phyloP scores from a whole-genome alignment of 2,329 filamentous ascomycete species.

The Colletotrichum destructivum region DNA sequence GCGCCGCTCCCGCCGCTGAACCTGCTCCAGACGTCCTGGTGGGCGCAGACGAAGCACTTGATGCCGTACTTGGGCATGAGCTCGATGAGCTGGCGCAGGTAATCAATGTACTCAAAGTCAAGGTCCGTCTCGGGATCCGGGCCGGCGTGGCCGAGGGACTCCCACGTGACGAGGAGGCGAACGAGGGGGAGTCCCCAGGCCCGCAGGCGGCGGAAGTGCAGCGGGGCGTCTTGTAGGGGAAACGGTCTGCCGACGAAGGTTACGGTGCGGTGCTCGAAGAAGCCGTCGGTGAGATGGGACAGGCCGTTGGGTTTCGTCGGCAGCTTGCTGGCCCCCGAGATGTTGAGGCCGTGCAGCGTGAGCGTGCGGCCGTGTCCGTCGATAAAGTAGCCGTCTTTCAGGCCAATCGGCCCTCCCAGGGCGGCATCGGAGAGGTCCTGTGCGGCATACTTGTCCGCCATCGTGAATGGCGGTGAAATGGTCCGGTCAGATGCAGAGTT shows the following conservation, averaged over 20 bases:
- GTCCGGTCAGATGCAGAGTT: not conserved
- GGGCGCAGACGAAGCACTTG: slow-evolving; percentile 59
- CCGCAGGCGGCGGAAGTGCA: slow-evolving; percentile 56
- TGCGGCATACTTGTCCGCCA: slow-evolving; percentile 43
- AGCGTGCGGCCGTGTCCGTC: slow-evolving; percentile 56
- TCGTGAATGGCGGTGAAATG: slow-evolving; percentile 21
- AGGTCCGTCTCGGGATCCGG: slow-evolving; percentile 51
- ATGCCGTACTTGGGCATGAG: slow-evolving; percentile 57
- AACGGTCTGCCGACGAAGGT: slow-evolving; percentile 58
- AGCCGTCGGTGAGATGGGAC: slow-evolving; percentile 57
- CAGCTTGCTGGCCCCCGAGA: slow-evolving; percentile 58
- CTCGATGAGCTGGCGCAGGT: slow-evolving; percentile 54
- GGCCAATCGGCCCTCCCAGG: slow-evolving; percentile 50
- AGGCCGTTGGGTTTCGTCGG: slow-evolving; percentile 55
- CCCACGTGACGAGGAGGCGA: slow-evolving; percentile 60
- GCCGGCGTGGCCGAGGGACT: slow-evolving; percentile 54
- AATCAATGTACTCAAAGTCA: slow-evolving; percentile 57
- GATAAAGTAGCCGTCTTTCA: slow-evolving; percentile 51
- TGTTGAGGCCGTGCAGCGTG: slow-evolving; percentile 58
- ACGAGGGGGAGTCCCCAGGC: slow-evolving; percentile 58
- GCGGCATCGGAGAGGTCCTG: slow-evolving; percentile 54
- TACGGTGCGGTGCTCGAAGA: slow-evolving; percentile 57
- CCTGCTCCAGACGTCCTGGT: slow-evolving; percentile 61
- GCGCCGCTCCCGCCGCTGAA: slow-evolving; percentile 60
- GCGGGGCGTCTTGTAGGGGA: slow-evolving; percentile 54